phyloP scores from a whole-genome alignment of 2,329 filamentous ascomycete species.

The Colletotrichum higginsianum region DNA sequence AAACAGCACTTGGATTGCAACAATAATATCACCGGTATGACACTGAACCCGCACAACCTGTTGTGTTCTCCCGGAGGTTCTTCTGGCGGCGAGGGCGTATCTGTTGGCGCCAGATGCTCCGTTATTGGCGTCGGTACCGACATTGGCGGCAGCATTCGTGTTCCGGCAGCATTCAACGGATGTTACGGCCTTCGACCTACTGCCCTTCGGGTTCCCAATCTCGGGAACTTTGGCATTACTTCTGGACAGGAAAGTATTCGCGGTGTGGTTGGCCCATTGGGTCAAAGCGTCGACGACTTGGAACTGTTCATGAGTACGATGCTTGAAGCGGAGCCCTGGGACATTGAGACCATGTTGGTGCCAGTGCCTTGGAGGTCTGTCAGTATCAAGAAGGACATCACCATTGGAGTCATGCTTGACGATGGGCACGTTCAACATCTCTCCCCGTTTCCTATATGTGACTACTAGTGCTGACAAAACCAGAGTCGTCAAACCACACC shows the following conservation, averaged over 20 bases:
- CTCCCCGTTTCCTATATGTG: too few relatives aligned
- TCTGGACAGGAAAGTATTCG: conserved; percentile 76
- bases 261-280: conserved; percentile 76
- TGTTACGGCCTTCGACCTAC: conserved; percentile 71
- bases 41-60: conserved; percentile 73
- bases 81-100: conserved; percentile 77
- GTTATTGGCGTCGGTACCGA: conserved; percentile 75
- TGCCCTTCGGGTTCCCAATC: conserved; percentile 71
- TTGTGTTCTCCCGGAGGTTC: conserved; percentile 73
- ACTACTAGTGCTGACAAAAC: background rate
- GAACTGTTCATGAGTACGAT: conserved; percentile 67
- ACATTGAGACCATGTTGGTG: conserved; percentile 67
- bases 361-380: conserved; percentile 69
- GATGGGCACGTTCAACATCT: conserved; percentile 69
- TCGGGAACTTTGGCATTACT: conserved; percentile 67
- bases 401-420: conserved; percentile 74
- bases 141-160: conserved; percentile 70
- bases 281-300: conserved; percentile 68
- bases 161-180: conserved; percentile 69
- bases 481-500: conserved; percentile 64
- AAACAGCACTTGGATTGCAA: conserved; percentile 22
- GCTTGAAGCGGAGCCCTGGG: conserved; percentile 69
- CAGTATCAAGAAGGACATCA: conserved; percentile 57
- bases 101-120: conserved; percentile 72
- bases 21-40: conserved; percentile 75